These are phyloP conservation scores for Pyrenopolyporus hunteri DNA, from an alignment of 495 filamentous ascomycete species.

Conservation along the genomic window DNA sequence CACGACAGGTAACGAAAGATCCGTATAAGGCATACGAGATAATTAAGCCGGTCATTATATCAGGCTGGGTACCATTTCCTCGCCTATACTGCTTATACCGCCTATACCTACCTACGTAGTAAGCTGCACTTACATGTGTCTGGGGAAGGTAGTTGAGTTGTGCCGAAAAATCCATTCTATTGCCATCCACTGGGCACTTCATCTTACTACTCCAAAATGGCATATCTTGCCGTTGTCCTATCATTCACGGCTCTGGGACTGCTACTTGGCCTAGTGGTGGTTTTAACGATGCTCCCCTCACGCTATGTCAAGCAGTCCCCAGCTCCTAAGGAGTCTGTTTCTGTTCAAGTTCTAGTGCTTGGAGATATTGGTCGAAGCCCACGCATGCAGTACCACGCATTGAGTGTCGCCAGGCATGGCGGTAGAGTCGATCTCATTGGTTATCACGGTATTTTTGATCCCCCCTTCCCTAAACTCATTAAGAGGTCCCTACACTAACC, in stretches of 20 bases:
- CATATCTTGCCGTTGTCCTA: constrained; percentile 35
- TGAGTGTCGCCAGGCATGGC: constrained; percentile 87
- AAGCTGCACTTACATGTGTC: not conserved
- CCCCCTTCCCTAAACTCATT: not conserved
- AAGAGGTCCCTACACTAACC: constrained; percentile 16
- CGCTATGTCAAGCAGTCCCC: constrained; percentile 38
- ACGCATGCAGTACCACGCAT: constrained; percentile 97
- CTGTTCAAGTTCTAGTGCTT: constrained; percentile 89
- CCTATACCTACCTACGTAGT: not conserved
- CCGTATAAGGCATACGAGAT: not conserved
- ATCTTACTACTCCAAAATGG: constrained; percentile 36
- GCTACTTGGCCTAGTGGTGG: constrained; percentile 20
- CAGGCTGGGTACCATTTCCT: no score
- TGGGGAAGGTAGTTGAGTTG: no score
- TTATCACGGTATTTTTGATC: constrained; percentile 68
- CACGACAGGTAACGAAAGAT: not conserved
- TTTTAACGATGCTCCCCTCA: constrained; percentile 32
- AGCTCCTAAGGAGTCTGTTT: constrained; percentile 42
- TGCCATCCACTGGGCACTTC: not conserved
- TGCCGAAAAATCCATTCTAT: not conserved
- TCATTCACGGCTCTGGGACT: constrained; percentile 30
- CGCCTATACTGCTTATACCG: no score
- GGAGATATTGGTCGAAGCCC: constrained; percentile 96
- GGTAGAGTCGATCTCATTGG: constrained; percentile 84
- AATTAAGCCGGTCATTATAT: not conserved